Base-by-base conservation (phyloP, 108 stramenopile genomes). In the Hondaea fermentalgiana region DNA sequence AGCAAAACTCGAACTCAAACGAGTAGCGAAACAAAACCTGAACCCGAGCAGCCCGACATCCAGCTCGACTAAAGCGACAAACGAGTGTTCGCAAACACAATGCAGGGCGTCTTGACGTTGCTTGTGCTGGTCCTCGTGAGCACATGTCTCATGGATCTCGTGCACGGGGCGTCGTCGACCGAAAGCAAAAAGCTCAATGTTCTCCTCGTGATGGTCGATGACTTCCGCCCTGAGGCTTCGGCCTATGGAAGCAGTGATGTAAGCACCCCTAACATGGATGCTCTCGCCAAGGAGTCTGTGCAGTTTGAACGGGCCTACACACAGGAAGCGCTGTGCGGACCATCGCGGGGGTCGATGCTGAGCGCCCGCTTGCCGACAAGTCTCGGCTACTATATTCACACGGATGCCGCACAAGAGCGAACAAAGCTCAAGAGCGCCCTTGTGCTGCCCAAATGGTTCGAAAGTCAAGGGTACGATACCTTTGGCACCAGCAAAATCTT, bases 401-500 rank as follows among this genome's bases (percentile, higher is more conserved):
- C 45, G 49, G n/a, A 53, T 12, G 49, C 76, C 43, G 76, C 45
- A 17, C 49, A 83, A 83, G 76, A 83, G 28, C 28, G n/a, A 12
- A 83, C 8, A 6, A 53, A n/a, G 76, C 76, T 83, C 2, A 8
- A 35, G 17, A 35, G 16, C 25, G 76, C n/a, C 45, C 45, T 83
- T 6, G 76, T 83, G n/a, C 51, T 83, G 49, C 51, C 76, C 45
- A 35, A 8, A 23, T 83, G 51, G 45, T 83, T 83, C 3, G 51
- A 8, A 6, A 83, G 76, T 23, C 19, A 83, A 16, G 51, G 51
- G 43, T 83, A 83, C 51, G 51, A 83, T 12, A 53, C 51, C 49
- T 83, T 53, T 45, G 76, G 76, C 19, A 83, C 76, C 10, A 83
- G 76, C 76, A 83, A 83, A 28, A 47, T 83, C 49, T 47, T 83